These are phyloP conservation scores for Clonostachys rosea DNA, from an alignment of 2,329 filamentous ascomycete genomes.

Conservation along the genomic window DNA sequence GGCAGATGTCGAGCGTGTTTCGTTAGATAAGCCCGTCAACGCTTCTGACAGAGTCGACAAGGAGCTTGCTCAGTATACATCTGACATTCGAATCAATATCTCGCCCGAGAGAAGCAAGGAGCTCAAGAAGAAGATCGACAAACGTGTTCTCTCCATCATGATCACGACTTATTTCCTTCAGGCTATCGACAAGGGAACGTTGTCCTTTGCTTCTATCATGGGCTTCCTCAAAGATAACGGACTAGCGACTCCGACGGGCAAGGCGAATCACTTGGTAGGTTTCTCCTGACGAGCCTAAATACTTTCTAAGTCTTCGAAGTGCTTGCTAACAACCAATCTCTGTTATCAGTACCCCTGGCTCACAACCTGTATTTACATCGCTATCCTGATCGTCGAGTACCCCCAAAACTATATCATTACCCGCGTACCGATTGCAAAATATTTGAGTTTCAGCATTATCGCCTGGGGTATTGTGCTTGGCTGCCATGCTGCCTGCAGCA, in stretches of 20 bases:
- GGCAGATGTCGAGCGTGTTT: too few species aligned
- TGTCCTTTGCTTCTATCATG: conserved; percentile 63
- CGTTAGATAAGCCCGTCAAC: too few species aligned
- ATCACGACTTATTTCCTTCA: conserved; percentile 70
- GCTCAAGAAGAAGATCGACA: conserved; percentile 62
- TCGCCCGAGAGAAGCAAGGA: conserved; percentile 51
- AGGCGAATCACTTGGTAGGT: background rate
- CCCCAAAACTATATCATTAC: conserved; percentile 59
- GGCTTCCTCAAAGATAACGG: conserved; percentile 45
- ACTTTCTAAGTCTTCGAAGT: too few species aligned
- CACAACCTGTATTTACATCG: conserved; percentile 70
- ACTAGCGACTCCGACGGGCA: conserved; percentile 29
- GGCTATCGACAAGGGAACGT: conserved; percentile 62
- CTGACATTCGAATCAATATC: conserved; percentile 50
- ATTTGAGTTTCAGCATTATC: conserved; percentile 58
- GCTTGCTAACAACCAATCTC: too few species aligned
- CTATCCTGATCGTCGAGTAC: conserved; percentile 66
- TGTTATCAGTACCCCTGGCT: conserved; percentile 59
- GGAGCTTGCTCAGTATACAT: conserved; percentile 64
- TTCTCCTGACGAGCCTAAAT: background rate
- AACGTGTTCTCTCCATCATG: conserved; percentile 65
- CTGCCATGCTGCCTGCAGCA: conserved; percentile 55
- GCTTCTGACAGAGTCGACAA: conserved; percentile 52
- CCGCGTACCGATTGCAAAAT: conserved; percentile 63
- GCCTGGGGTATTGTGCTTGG: conserved; percentile 59